A percentile compares a stretch with the other conserved stretches of the same genome.
These are phyloP conservation scores for Raddia distichophylla DNA, from an alignment of 176 grass and related monocot genomes.

Conservation along the genomic window DNA sequence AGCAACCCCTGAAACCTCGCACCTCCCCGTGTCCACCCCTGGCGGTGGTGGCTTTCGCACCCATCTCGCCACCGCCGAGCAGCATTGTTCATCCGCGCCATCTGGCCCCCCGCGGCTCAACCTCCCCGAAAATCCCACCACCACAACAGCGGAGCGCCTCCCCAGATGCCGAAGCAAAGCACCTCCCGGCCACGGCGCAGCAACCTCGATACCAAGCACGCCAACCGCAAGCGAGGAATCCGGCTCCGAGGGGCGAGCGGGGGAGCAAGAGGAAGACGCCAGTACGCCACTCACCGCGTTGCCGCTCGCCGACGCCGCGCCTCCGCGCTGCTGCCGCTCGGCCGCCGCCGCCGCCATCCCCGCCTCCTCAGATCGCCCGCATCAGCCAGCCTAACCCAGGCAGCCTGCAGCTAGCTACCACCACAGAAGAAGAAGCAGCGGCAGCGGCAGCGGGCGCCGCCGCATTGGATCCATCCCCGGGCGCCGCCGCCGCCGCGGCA, in stretches of 20 bases:
- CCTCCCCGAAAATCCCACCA: neutral
- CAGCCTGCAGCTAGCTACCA: neutral
- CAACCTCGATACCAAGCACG: conserved; percentile 29
- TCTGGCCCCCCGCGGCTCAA: conserved; percentile 6
- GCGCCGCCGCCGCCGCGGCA: conserved; percentile 14
- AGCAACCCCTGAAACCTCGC: neutral
- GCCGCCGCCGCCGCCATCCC: conserved; percentile 32
- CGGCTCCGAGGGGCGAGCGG: neutral
- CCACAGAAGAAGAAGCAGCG: neutral
- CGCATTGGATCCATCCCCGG: conserved; percentile 43
- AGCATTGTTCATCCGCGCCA: neutral
- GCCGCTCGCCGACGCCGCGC: conserved; percentile 47
- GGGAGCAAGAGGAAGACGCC: neutral
- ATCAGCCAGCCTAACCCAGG: neutral
- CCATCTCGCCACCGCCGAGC: neutral
- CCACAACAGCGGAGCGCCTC: neutral
- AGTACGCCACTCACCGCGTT: conserved; percentile 52
- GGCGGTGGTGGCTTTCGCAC: neutral
- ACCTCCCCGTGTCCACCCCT: too few species aligned
- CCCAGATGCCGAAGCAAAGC: conserved; percentile 2
- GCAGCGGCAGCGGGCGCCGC: too few species aligned
- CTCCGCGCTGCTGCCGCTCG: conserved; percentile 47
- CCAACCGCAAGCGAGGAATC: conserved; percentile 23
- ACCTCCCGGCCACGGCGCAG: neutral
- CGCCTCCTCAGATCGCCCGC: conserved; percentile 56